Evolutionary conservation across 23 red algal genomes (phyloP).

Genomic region (Cyanidioschyzon merolae): DNA sequence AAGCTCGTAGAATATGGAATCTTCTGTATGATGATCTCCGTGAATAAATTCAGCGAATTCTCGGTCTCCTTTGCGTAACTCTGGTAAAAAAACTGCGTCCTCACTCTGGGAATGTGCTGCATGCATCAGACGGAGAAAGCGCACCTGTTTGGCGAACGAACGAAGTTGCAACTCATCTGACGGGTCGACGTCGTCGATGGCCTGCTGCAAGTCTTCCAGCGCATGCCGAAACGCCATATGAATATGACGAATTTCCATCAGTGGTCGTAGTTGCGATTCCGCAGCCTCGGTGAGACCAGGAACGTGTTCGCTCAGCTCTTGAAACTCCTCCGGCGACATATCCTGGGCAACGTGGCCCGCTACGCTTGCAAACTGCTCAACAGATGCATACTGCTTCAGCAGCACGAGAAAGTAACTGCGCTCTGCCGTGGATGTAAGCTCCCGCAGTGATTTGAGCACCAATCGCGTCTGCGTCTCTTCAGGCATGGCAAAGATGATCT

Average conservation of each 20-base stretch:
- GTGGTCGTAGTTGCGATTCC: constrained; percentile 4
- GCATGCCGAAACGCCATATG: constrained; percentile 28
- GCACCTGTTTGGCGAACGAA: not conserved
- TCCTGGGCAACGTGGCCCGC: constrained; percentile 21
- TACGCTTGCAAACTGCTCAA: constrained; percentile 8
- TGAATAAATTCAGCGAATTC: constrained; percentile 13
- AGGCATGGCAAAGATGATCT: constrained; percentile 15
- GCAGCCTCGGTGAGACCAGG: constrained; percentile 22
- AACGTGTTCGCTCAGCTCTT: not conserved
- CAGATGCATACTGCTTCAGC: constrained; percentile 30
- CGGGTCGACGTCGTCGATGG: constrained; percentile 14
- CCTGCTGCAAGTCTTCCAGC: constrained; percentile 19
- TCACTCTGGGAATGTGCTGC: constrained; percentile 19
- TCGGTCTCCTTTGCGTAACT: not conserved
- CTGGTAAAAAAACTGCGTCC: constrained; percentile 17
- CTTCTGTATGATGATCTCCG: constrained; percentile 18
- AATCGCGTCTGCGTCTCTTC: constrained; percentile 14
- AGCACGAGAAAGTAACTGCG: constrained; percentile 5
- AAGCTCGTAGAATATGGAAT: constrained; percentile 8
- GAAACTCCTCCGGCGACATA: not conserved
- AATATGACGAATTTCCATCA: constrained; percentile 36
- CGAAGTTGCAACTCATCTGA: constrained; percentile 17
- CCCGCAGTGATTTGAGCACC: constrained; percentile 20
- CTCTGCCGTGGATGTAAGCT: not conserved
- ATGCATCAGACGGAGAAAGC: constrained; percentile 20